Evolutionary conservation across 139 green algal species (phyloP), one percentile per base, ranked within the genome.

Genomic region (Chlamydomonas incerta): DNA sequence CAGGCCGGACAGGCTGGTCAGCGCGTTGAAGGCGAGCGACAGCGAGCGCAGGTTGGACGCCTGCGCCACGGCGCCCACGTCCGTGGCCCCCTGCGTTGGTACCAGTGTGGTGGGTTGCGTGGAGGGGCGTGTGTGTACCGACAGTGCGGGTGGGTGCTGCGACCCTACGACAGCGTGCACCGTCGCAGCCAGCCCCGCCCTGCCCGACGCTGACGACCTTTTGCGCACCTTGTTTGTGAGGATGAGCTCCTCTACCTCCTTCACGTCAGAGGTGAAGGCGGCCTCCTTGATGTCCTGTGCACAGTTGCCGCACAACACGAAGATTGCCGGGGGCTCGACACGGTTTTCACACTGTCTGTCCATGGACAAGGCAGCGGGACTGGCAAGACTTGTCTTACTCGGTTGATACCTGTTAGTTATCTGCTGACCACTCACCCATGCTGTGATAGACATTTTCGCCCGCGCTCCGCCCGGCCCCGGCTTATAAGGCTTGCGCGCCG

Each of bases 221-320:
- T n/a, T n/a, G n/a, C n/a, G n/a, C 66, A 85, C 80, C 71, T 86
- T 86, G 37, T 86, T 86, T 26, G 80, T 71, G 5, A 86, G 68
- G 68, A 79, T 79, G 18, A 86, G 80, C 80, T 86, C 80, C 68
- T 86, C 80, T 2, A 86, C 69, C 11, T 86, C 80, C 23, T 47
- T 46, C 2, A 86, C 20, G 20, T 77, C 80, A 13, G 52, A 80
- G 24, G 33, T 63, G 21, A 86, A 86, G 2, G 68, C 67, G 26
- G 80, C 80, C 37, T 86, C 80, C 68, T 86, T 86, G 26, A 86
- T 86, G 69, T 86, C 80, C 80, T 86, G 80, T 8, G 60, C 17
- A 3, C 1, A 55, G 55, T 20, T 29, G 33, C 2, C 31, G 3
- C 33, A 46, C 17, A 34, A 70, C 24, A n/a, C n/a, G n/a, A n/a